Base-by-base conservation (phyloP, 345 rosid genomes). In the Syzygium aqueum region DNA sequence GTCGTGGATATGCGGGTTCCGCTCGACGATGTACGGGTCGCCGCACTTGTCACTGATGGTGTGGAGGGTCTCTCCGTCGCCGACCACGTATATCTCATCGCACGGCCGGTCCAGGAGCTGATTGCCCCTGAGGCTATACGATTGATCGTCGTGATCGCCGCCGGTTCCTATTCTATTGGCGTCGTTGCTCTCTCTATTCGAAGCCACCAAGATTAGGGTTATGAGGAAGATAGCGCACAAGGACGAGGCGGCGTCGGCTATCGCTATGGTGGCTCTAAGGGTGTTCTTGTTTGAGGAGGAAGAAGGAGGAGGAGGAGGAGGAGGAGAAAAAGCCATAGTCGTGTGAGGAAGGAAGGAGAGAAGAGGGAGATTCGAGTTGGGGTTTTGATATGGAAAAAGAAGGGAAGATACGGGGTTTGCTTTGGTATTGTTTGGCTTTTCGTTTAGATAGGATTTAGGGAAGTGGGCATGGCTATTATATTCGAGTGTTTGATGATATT, bases 1-100 rank as follows among this genome's bases (percentile, higher is more conserved):
- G 86, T 91, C 92, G 67, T 91, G 91, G 85, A 91, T 89, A 84
- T 91, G 92, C 12, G 92, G 92, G 87, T 91, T 91, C 91, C 87
- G 84, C 77, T 91, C 92, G 30, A 91, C 91, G 57, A 91, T 91
- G 73, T 86, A 91, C 54, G 92, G 90, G 89, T 91, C 92, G 7
- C 87, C 92, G 19, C 92, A 91, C 92, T 89, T 89, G 82, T 91
- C 91, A 50, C 92, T 86, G 85, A 91, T 91, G 51, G 90, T 89
- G 85, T 91, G 89, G 33, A 91, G 90, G 53, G 92, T 91, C 90
- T 91, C 92, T 6, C 92, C 92, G 10, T 91, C 91, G 53, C 89
- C 46, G 25, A 91, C 92, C 50, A 89, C 88, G 43, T 90, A 90
- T 57, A 90, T 90, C 86, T 91, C 92, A 23, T 91, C 90, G 52